These are phyloP conservation scores for Guyanaporus albipodus DNA, from an alignment of 768 basidiomycete species.

Conservation along the genomic window DNA sequence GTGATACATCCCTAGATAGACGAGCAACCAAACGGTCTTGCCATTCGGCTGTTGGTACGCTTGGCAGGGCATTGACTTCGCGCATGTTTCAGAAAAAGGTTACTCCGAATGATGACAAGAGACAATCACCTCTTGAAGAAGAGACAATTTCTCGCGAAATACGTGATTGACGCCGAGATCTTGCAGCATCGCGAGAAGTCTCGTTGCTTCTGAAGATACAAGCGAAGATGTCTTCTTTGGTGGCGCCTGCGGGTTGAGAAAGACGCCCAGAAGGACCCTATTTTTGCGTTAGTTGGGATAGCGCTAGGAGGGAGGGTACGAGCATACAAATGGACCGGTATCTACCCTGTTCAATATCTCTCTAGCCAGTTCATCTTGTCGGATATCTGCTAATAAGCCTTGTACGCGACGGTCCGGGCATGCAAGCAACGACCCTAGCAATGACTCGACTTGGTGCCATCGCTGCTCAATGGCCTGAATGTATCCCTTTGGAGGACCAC, in stretches of 20 bases:
- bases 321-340: constrained; percentile 70
- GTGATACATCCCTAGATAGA: constrained; percentile 35
- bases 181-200: constrained; percentile 49
- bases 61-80: constrained; percentile 54
- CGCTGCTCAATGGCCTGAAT: constrained; percentile 90
- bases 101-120: neutral
- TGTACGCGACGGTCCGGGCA: constrained; percentile 65
- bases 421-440: constrained; percentile 78
- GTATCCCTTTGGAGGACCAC: constrained; percentile 86
- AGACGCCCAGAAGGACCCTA: constrained; percentile 69
- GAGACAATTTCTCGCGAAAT: constrained; percentile 79
- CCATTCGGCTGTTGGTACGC: constrained; percentile 72
- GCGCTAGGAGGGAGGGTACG: neutral
- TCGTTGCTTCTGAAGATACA: constrained; percentile 63
- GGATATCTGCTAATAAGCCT: constrained; percentile 56
- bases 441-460: constrained; percentile 88
- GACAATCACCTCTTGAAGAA: constrained; percentile 49
- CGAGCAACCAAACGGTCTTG: constrained; percentile 66
- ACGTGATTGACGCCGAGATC: constrained; percentile 69
- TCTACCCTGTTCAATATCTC: constrained; percentile 78
- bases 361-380: constrained; percentile 69
- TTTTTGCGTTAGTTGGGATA: constrained; percentile 5
- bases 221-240: constrained; percentile 77
- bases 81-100: constrained; percentile 2
- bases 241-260: constrained; percentile 55